Evolutionary conservation across 2,329 filamentous ascomycete genomes (phyloP), one percentile per base, ranked within the genome.

Genomic region (Colletotrichum spaethianum): DNA sequence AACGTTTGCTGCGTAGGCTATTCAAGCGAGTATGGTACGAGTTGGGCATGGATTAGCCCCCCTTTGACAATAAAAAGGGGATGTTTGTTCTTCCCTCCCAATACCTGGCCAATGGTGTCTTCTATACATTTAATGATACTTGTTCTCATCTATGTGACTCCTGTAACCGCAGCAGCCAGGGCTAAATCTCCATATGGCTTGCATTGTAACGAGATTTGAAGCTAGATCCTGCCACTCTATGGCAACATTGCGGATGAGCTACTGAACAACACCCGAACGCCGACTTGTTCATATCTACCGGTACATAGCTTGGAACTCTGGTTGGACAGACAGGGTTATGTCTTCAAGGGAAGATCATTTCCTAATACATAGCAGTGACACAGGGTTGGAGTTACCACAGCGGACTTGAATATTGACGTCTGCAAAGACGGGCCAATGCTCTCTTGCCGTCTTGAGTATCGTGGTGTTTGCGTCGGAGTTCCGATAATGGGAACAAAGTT

Each of bases 371-470:
- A 56, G n/a, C 33, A 46, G 3, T 36, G 33, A 36, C 42, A 46
- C 23, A 44, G 40, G 26, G 23, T 40, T 8, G 20, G 48, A 56
- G 18, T 42, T 16, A 26, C 62, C 16, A 64, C 62, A 6, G 62
- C 38, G 28, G 50, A 44, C 16, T 28, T 44, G 38, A 14, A 20
- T 36, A 26, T 46, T 26, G 38, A n/a, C 28, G n/a, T 33, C 38
- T 28, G 8, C 62, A 64, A 28, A 56, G 28, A n/a, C 20, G n/a
- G 40, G 50, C 62, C 38, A 64, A 56, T 52, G n/a, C 50, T 23
- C 50, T 36, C 38, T 55, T 64, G 20, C 26, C 28, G 26, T 33
- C 50, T 11, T 38, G 20, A 26, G 46, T 26, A 20, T 46, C 50
- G 23, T 18, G 23, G 50, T 64, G 18, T 63, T 36, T n/a, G 50